Base-by-base conservation (phyloP, 2,329 filamentous ascomycete species). In the Graphilbum sp. region DNA sequence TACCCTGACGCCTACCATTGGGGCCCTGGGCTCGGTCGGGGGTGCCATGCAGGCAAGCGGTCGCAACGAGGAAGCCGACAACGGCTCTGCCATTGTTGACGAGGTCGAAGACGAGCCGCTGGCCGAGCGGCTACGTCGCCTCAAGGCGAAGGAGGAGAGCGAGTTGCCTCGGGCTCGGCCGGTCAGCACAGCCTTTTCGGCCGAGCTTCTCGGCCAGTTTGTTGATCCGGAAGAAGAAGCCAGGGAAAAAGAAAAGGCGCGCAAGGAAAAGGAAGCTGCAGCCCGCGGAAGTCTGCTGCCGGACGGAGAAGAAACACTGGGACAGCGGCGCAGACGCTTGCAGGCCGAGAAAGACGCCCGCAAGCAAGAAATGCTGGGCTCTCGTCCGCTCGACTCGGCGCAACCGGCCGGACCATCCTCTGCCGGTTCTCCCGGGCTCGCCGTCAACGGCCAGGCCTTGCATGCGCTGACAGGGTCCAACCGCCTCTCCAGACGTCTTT, bases 271-370 rank as follows among this genome's bases (percentile, higher is more conserved):
- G 43, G 43, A 17, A 53, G 49, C 25, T 45, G 51, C 17, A 24
- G 51, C 47, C 6, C 44, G 52, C 35, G 31, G 43, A 18, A 18
- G 34, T 3, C 27, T 6, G 31, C 34, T 23, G 40, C 46, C 51
- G 17, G 64, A 67, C 43, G 79, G 77, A 46, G 79, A 85, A 47
- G 83, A 90, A 52, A 88, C 83, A 0, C 63, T 90, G 0, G 83
- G 81, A 10, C 80, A 88, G 54, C 75, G 83, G 11, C 75, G 81
- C 1, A 74, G 73, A 21, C 71, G 83, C 20, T 63, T 90, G 2
- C 80, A 86, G 52, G 74, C 75, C 7, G 74, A 78, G 49, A 64
- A 66, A 20, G 76, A 81, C 54, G 76, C 76, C 7, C 68, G 72
- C 21, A 68, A 71, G 43, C 59, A 64, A 32, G 69, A 70, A 45